Evolutionary conservation across 2,329 filamentous ascomycete genomes (phyloP).

Genomic region (Knoxdaviesia proteae): DNA sequence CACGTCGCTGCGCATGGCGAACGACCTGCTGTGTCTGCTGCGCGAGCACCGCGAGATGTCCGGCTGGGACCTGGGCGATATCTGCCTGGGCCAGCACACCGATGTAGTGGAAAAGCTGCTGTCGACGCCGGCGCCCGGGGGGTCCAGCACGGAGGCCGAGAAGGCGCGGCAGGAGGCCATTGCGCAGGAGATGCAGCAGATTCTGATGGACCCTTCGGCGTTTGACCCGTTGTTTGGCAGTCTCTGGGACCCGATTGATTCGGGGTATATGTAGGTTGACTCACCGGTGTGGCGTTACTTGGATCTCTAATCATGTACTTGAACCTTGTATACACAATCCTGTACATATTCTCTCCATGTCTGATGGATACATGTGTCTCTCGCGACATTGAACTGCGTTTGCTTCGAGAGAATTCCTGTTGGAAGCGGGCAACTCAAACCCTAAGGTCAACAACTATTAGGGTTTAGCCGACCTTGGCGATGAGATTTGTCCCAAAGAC

Average conservation of each 20-base stretch:
- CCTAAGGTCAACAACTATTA: too few relatives aligned
- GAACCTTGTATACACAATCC: too few relatives aligned
- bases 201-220: conserved; percentile 13
- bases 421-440: too few relatives aligned
- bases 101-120: conserved; percentile 24
- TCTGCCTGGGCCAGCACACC: conserved; percentile 24
- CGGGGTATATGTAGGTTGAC: too few relatives aligned
- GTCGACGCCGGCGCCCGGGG: conserved; percentile 9
- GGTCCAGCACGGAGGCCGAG: conserved; percentile 3
- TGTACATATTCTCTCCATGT: too few relatives aligned
- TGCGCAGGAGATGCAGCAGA: conserved; percentile 8
- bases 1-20: conserved; percentile 19
- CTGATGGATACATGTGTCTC: too few relatives aligned
- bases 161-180: background rate
- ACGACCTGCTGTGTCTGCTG: conserved; percentile 18
- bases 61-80: conserved; percentile 28
- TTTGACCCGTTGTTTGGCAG: conserved; percentile 15
- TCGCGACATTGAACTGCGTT: too few relatives aligned
- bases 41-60: conserved; percentile 16
- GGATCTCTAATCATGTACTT: too few relatives aligned
- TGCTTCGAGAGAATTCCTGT: too few relatives aligned
- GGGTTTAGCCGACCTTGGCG: too few relatives aligned
- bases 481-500: too few relatives aligned
- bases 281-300: too few relatives aligned
- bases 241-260: conserved; percentile 15